Evolutionary conservation across 2,329 filamentous ascomycete species (phyloP), one percentile per base, ranked within the genome.

Genomic region (Talaromyces sp.): DNA sequence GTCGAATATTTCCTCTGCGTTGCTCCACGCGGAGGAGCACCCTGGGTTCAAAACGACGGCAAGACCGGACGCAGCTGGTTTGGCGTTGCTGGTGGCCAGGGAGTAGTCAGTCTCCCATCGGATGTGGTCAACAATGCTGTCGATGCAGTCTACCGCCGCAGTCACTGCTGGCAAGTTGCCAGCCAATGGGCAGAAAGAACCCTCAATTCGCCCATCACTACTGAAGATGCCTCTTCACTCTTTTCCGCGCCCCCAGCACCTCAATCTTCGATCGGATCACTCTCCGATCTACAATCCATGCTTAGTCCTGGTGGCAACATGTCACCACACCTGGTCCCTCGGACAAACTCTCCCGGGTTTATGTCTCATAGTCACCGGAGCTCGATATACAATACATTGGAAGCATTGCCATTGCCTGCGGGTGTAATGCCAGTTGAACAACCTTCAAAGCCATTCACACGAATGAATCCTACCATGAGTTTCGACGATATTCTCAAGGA

Each of bases 91-190:
- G 89, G 88, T 37, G 80, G 83, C 39, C 78, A 78, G 22, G 82
- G 81, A 41, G 78, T 87, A 8, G 84, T 88, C 41, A 81, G 76
- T 60, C 70, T 88, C 5, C 85, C 86, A 1, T 80, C 80, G 0
- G 84, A 88, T 65, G 74, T 87, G 25, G 82, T 88, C 43, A 82
- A 86, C 62, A 81, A 88, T 64, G 83, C 86, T 17, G 81, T 86
- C 1, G 86, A 89, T 66, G 85, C 83, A 45, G 81, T 87, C 43
- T 89, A 88, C 70, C 80, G 83, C 15, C 81, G 86, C 41, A 86
- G 83, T 61, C 86, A 89, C 67, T 89, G 86, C 71, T 89, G 86
- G 86, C 74, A 80, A 59, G 78, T 81, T 65, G 86, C 85, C 2
- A 79, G 83, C 63, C 77, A 81, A 63, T 89, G 86, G 86, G 78